These are phyloP conservation scores for Cytospora piceae DNA, from an alignment of 2,329 filamentous ascomycete genomes.

Conservation along the genomic window DNA sequence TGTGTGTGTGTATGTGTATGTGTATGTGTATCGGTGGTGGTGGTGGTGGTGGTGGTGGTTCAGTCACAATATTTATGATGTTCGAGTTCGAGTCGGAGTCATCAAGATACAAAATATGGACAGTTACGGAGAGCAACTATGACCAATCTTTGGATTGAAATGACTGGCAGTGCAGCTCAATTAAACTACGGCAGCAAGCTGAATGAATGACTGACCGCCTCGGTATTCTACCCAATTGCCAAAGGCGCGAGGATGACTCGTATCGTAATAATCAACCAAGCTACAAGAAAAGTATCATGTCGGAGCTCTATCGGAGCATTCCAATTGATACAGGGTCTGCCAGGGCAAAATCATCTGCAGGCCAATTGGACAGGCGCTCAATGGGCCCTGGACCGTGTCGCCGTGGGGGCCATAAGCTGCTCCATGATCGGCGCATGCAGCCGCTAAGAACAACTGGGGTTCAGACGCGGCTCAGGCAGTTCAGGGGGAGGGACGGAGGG, in stretches of 20 bases:
- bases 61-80: neutral
- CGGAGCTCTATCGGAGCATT: neutral
- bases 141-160: neutral
- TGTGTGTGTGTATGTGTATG: neutral
- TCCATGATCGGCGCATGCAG: conserved; percentile 22
- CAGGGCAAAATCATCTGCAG: neutral
- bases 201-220: conserved; percentile 1
- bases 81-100: neutral
- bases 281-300: neutral
- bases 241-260: conserved; percentile 5
- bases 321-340: neutral
- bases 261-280: neutral
- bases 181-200: conserved; percentile 5
- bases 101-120: neutral
- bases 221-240: neutral
- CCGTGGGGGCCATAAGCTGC: neutral
- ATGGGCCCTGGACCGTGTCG: neutral
- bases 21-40: too few relatives aligned
- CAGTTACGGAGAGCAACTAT: neutral
- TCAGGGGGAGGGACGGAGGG: neutral
- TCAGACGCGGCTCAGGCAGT: conserved; percentile 3
- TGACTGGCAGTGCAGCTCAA: conserved; percentile 9
- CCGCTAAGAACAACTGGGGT: conserved; percentile 15
- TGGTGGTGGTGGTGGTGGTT: neutral
- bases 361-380: conserved; percentile 14